Evolutionary conservation across 2,329 filamentous ascomycete species (phyloP).

Genomic region (Xylaria arbuscula): DNA sequence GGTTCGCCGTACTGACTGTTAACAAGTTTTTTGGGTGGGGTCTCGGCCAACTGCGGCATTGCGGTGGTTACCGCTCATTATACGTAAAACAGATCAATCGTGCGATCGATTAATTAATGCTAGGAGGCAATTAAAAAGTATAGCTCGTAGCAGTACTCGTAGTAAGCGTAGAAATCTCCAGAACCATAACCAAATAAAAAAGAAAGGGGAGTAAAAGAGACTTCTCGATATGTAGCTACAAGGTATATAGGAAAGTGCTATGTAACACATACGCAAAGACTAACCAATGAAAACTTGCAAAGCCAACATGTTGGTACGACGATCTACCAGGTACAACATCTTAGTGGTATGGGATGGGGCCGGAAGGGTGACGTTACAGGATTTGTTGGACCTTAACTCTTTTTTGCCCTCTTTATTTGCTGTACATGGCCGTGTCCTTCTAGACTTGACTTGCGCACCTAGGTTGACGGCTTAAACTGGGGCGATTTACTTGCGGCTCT

Average conservation of each 20-base stretch:
- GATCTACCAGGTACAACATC: conserved; percentile 15
- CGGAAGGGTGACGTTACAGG: neutral
- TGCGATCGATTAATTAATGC: conserved; percentile 9
- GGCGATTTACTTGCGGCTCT: conserved; percentile 26
- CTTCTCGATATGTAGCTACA: neutral
- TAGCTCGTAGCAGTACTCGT: neutral
- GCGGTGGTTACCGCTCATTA: conserved; percentile 17
- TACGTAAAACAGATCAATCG: conserved; percentile 26
- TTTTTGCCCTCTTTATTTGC: neutral
- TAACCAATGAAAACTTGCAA: conserved; percentile 27
- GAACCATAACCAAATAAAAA: neutral
- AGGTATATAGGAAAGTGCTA: neutral
- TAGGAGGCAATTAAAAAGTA: neutral
- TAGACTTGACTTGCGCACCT: neutral
- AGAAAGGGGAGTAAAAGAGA: conserved; percentile 1
- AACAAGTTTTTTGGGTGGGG: conserved; percentile 38
- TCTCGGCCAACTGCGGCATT: conserved; percentile 44
- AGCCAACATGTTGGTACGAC: conserved; percentile 9
- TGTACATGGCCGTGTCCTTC: neutral
- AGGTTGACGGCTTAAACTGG: conserved; percentile 19
- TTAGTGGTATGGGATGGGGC: neutral
- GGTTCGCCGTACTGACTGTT: neutral
- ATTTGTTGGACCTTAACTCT: conserved; percentile 1
- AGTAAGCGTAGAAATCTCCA: neutral
- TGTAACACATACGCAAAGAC: neutral